Conservation (phyloP, 2,329 filamentous ascomycete genomes). For the Seiridium cupressi region DNA sequence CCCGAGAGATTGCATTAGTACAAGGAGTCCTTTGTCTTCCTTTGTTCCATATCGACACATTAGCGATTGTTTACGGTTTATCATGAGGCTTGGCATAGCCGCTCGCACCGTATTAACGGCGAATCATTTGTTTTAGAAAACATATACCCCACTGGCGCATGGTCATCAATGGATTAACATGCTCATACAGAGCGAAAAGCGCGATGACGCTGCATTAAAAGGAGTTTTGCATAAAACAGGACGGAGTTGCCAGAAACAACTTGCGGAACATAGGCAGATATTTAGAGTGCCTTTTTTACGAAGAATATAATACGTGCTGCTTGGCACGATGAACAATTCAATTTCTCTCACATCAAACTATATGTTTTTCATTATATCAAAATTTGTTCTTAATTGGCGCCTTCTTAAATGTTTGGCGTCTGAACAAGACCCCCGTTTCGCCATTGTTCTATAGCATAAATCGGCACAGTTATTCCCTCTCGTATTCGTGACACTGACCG, state of each 20-base stretch:
- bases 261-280: neutral
- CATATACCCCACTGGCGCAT: neutral
- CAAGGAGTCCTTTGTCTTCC: neutral
- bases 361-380: too few species aligned
- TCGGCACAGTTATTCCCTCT: too few species aligned
- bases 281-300: neutral
- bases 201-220: neutral
- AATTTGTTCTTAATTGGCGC: too few species aligned
- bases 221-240: neutral
- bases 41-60: neutral
- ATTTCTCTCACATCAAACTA: neutral
- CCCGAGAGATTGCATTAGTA: neutral
- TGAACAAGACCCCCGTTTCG: too few species aligned
- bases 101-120: neutral
- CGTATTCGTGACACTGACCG: too few species aligned
- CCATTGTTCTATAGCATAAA: too few species aligned
- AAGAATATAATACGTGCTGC: neutral
- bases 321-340: neutral
- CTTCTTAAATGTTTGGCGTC: too few species aligned
- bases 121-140: neutral
- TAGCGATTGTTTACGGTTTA: neutral
- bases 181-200: neutral
- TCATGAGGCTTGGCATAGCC: neutral
- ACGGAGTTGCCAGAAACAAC: neutral
- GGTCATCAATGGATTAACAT: neutral